Evolutionary conservation across 1,284 basidiomycete genomes (phyloP).

Genomic region (Paramarasmius palmivorus): DNA sequence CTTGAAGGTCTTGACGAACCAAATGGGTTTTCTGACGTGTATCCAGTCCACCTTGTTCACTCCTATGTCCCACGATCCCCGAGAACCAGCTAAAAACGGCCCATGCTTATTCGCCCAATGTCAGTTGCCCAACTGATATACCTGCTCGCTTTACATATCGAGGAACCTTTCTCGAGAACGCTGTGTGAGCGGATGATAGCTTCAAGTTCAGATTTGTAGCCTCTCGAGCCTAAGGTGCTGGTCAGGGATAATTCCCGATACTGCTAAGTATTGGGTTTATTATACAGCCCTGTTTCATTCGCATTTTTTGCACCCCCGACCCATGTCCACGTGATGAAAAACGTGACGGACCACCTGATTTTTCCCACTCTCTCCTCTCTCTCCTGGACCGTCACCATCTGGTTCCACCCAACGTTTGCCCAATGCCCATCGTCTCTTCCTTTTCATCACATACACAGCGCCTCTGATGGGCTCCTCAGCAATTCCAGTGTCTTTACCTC

Average conservation of each 20-base stretch:
- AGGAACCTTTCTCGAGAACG: conserved; percentile 33
- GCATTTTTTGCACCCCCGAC: too few species aligned
- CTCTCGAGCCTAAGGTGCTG: conserved; percentile 17
- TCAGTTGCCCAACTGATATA: conserved; percentile 64
- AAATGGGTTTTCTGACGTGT: conserved; percentile 58
- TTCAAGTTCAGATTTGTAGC: conserved; percentile 57
- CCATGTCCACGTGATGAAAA: too few species aligned
- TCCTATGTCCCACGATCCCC: neutral
- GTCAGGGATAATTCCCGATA: conserved; percentile 45
- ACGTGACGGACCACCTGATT: too few species aligned
- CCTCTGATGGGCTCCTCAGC: too few species aligned
- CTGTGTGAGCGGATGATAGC: conserved; percentile 50
- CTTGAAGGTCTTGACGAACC: conserved; percentile 31
- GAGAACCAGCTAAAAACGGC: conserved; percentile 42
- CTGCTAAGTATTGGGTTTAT: conserved; percentile 59
- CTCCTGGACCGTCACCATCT: too few species aligned
- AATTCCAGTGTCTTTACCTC: too few species aligned
- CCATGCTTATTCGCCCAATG: conserved; percentile 51
- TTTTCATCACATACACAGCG: too few species aligned
- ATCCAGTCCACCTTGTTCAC: conserved; percentile 55
- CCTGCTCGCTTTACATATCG: conserved; percentile 43
- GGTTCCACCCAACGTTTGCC: too few species aligned
- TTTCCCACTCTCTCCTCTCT: too few species aligned
- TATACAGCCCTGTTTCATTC: too few species aligned
- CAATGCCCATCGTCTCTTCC: too few species aligned